Base-by-base conservation (phyloP, 108 stramenopile genomes). In the Nannochloropsis oceanica region DNA sequence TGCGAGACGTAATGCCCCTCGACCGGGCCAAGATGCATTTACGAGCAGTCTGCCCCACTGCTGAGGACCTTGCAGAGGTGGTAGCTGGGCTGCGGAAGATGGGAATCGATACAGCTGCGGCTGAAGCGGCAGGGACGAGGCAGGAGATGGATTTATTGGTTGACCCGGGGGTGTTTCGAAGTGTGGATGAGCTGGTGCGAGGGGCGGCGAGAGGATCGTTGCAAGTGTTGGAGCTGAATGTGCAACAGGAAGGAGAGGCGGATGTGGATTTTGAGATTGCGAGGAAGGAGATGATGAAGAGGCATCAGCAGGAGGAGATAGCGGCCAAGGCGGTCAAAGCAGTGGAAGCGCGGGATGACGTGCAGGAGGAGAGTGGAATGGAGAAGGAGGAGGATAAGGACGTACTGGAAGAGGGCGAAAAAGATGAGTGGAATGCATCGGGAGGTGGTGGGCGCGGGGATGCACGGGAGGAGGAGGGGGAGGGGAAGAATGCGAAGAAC, bases 21-120 rank as follows among this genome's bases (percentile, higher is more conserved):
- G 94, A 95, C 88, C 84, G 99, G 50, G 97, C 97, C 10, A 97
- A 94, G 85, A 98, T 99, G 99, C 92, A 93, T 82, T 85, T 98
- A 22, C 89, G 93, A 24, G 83, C 96, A 13, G 43, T 82, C 86
- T 73, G 59, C 27, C 86, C 24, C 81, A 86, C 27, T 43, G 43
- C 80, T 80, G 84, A 84, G 81, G 86, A 87, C 34, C 22, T 81
- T 24, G 44, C 85, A 42, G 26, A 80, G 80, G 80, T 82, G 9
- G 50, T 81, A 50, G 27, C 89, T 92, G 0, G 80, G 80, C 9
- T 92, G 88, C 22, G 92, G 89, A 27, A 85, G 81, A 11, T 89
- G 94, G 81, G 96, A 96, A 84, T 95, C 95, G 87, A 83, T 93
- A 79, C 91, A 91, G 44, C 95, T 84, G 94, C 85, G 92, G 93